These are phyloP conservation scores for Penicillium fuscoglaucum DNA, from an alignment of 2,329 filamentous ascomycete genomes.

Conservation along the genomic window DNA sequence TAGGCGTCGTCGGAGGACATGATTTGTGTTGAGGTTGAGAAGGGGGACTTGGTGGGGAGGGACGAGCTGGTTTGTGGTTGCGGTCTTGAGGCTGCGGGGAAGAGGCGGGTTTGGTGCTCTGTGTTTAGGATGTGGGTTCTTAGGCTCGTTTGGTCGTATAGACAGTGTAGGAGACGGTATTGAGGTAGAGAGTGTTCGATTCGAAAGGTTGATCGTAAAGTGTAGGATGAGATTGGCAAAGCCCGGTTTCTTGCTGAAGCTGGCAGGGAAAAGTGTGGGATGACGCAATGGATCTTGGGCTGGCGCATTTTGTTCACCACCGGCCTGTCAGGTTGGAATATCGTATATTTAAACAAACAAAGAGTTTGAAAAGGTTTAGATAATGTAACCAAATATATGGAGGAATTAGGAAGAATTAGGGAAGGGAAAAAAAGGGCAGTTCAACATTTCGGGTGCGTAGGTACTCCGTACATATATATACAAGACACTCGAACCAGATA, in stretches of 20 bases:
- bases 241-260: conserved; percentile 4
- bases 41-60: conserved; percentile 8
- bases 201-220: not conserved
- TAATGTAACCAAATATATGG: not conserved
- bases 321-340: not conserved
- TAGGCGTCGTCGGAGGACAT: conserved; percentile 75
- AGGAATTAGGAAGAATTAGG: not conserved
- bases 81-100: conserved; percentile 13
- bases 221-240: conserved; percentile 18
- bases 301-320: conserved; percentile 17
- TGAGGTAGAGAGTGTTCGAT: not conserved
- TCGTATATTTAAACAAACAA: not conserved
- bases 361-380: too few relatives aligned
- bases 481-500: not conserved
- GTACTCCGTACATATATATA: too few relatives aligned
- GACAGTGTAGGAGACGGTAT: not conserved
- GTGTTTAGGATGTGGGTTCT: not conserved
- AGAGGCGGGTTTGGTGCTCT: not conserved
- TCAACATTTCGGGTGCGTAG: not conserved
- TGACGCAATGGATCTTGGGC: conserved; percentile 28
- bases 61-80: conserved; percentile 4
- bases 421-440: not conserved
- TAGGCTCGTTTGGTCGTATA: not conserved
- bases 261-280: conserved; percentile 18
- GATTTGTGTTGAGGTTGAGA: conserved; percentile 22